Base-by-base conservation (phyloP, 306 rosid genomes). In the Abrus precatorius region DNA sequence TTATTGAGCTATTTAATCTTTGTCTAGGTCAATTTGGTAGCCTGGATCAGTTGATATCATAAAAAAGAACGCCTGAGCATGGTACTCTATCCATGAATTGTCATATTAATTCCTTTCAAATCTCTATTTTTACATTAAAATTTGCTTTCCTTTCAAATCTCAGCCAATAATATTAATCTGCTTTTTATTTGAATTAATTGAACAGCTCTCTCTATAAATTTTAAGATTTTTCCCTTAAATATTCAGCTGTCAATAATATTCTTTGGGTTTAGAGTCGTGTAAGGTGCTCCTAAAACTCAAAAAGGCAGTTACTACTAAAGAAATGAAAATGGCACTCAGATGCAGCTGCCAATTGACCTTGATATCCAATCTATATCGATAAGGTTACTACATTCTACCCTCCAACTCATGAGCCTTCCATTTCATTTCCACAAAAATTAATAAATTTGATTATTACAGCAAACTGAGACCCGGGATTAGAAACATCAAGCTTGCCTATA, bases 341-440 rank as follows among this genome's bases (percentile, higher is more conserved):
- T 68, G 3, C 14, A 68, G 38, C 56, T 68, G 55, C 20, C 55
- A 43, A 32, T 41, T 43, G 40, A 44, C 14, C 40, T 68, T 29
- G 54, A 67, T 67, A 47, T 48, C 57, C 20, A 20, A 20, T 20
- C 20, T 20, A 20, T 20, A 20, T 20, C 20, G 20, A 20, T 20
- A 20, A 20, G 57, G 11, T 47, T 48, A 47, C 74, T 29, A 27
- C 59, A 29, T 29, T 29, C 10, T 69, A 29, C 59, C 56, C 7
- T 30, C 29, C 48, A 66, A 66, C 14, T 41, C 14, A 44, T 8
- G 72, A 66, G 48, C 20, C 34, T 41, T 20, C 7, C 54, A 43
- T 34, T 43, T 20, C 53, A 66, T 43, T 43, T 66, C 72, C 72
- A 43, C 43, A 27, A 66, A 12, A 38, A 63, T 36, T 34, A 44